Evolutionary conservation across 768 basidiomycete genomes (phyloP).

Genomic region (Pholiota molesta): DNA sequence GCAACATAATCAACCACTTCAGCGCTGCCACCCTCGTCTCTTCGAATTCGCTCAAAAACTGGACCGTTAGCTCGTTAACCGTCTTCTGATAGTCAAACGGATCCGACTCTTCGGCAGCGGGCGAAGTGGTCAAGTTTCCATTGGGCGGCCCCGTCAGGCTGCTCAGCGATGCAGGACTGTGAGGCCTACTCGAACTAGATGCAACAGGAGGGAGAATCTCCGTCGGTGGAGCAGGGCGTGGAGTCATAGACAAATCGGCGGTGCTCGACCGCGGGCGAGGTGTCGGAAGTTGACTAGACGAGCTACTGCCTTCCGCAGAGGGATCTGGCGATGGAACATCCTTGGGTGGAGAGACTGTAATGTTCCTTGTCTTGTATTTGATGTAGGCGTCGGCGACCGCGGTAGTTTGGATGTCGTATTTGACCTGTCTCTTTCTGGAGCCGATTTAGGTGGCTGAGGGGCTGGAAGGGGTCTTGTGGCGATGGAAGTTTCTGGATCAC

Average conservation of each 20-base stretch:
- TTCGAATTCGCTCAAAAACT: slow-evolving; percentile 95
- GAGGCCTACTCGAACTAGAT: slow-evolving; percentile 54
- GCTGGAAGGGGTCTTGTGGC: slow-evolving; percentile 50
- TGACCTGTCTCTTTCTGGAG: slow-evolving; percentile 25
- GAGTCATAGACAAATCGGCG: slow-evolving; percentile 41
- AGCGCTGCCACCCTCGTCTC: slow-evolving; percentile 94
- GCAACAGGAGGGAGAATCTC: slow-evolving; percentile 35
- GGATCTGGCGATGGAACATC: slow-evolving; percentile 55
- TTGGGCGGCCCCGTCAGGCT: slow-evolving; percentile 38
- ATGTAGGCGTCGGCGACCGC: slow-evolving; percentile 60
- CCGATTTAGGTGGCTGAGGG: slow-evolving; percentile 23
- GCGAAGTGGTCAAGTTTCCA: slow-evolving; percentile 31
- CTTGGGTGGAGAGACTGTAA: slow-evolving; percentile 26
- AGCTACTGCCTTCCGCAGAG: slow-evolving; percentile 10
- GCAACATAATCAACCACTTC: slow-evolving; percentile 98
- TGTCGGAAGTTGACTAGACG: neutral
- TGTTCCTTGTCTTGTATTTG: neutral
- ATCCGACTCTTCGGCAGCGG: slow-evolving; percentile 56
- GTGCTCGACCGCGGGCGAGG: slow-evolving; percentile 26
- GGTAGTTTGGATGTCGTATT: slow-evolving; percentile 39
- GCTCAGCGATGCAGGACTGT: slow-evolving; percentile 59
- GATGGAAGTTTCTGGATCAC: slow-evolving; percentile 87
- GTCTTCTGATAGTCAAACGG: slow-evolving; percentile 91
- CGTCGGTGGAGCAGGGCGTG: slow-evolving; percentile 33
- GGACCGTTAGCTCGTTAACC: slow-evolving; percentile 89